Percentiles rank a stretch among this genome's conserved stretches.
These are phyloP conservation scores for Apophysomyces elegans DNA, from an alignment of 371 early-diverging fungal genomes.

Conservation along the genomic window DNA sequence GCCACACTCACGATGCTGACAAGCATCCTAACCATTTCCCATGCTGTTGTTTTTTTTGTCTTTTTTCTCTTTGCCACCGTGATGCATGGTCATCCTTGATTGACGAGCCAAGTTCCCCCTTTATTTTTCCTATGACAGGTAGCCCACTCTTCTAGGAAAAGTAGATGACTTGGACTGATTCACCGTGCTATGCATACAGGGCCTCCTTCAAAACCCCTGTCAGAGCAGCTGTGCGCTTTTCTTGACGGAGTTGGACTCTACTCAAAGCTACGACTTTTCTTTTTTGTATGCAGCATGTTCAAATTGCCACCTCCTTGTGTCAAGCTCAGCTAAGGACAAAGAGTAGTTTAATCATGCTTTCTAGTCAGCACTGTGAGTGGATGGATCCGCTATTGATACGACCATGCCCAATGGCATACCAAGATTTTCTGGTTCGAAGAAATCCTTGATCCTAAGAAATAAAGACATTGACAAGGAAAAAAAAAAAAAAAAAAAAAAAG, in stretches of 20 bases:
- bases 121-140: not conserved
- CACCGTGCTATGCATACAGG: conserved; percentile 3
- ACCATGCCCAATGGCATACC: no score
- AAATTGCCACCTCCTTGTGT: conserved; percentile 8
- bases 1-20: no score
- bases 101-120: not conserved
- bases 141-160: not conserved
- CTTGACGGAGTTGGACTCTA: conserved; percentile 3
- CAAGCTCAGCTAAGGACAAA: not conserved
- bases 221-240: conserved; percentile 6
- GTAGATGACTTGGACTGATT: not conserved
- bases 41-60: no score
- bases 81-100: not conserved
- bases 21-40: no score
- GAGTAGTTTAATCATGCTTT: no score
- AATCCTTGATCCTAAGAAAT: no score
- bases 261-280: not conserved
- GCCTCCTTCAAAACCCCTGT: not conserved
- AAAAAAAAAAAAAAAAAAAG: no score
- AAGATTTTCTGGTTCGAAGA: no score
- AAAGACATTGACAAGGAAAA: no score
- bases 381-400: no score
- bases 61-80: not conserved
- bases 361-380: no score
- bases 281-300: not conserved